Conservation (phyloP, 73 alveolate genomes). For the Paramecium biaurelia region DNA sequence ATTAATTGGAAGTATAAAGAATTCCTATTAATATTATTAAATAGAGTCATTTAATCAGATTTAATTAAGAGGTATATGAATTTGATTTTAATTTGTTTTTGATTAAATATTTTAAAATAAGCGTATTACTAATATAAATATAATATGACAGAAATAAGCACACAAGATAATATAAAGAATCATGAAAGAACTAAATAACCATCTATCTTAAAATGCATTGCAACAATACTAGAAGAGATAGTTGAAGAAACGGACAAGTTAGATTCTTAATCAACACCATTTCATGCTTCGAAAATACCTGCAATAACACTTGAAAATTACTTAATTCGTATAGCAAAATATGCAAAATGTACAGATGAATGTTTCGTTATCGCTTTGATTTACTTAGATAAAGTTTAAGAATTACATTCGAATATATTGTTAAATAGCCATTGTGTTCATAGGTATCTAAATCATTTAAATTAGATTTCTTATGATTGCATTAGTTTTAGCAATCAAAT, state of each 20-base stretch:
- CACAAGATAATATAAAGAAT: neutral
- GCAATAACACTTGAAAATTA: neutral
- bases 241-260: slow-evolving; percentile 8
- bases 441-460: neutral
- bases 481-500: slow-evolving; percentile 7
- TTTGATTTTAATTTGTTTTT: neutral
- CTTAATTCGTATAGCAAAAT: slow-evolving; percentile 2
- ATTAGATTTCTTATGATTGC: neutral
- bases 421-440: slow-evolving; percentile 26
- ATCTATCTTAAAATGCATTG: slow-evolving; percentile 14
- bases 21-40: neutral
- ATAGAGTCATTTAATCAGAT: neutral
- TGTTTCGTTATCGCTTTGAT: slow-evolving; percentile 13
- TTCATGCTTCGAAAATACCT: slow-evolving; percentile 35
- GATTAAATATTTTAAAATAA: neutral
- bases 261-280: neutral
- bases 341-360: slow-evolving; percentile 15
- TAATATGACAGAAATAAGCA: neutral
- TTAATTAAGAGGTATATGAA: neutral
- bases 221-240: neutral
- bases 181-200: neutral
- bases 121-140: neutral
- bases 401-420: neutral
- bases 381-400: slow-evolving; percentile 15
- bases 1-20: neutral